Conservation (phyloP, 176 grass and related monocot genomes). For the Musa beccarii region DNA sequence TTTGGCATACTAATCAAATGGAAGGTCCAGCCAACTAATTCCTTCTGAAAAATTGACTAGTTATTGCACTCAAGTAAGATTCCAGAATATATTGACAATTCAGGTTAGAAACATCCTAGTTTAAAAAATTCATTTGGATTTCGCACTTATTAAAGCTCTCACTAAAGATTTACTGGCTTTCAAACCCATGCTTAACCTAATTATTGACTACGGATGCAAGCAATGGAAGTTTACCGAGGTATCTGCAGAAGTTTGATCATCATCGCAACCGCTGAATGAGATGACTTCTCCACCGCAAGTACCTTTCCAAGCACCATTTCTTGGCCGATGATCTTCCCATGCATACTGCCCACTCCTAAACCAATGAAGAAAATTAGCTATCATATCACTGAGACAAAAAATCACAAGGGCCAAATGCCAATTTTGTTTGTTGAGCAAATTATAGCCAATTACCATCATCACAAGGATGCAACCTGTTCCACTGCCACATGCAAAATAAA, state of each 20-base stretch:
- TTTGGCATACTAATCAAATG: too few relatives aligned
- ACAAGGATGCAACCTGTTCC: too few relatives aligned
- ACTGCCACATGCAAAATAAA: too few relatives aligned
- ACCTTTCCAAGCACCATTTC: slow-evolving; percentile 90
- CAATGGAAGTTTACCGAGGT: slow-evolving; percentile 59
- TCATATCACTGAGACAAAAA: neutral
- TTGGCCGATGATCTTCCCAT: slow-evolving; percentile 94
- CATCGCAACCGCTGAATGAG: slow-evolving; percentile 95
- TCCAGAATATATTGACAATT: too few relatives aligned
- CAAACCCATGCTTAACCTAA: neutral
- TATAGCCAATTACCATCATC: neutral
- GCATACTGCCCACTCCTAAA: slow-evolving; percentile 66
- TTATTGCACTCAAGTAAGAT: too few relatives aligned
- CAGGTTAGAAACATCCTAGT: too few relatives aligned
- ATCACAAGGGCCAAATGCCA: neutral
- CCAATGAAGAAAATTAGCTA: slow-evolving; percentile 4
- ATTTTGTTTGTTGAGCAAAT: neutral
- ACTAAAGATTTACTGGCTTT: neutral
- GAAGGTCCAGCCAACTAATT: too few relatives aligned
- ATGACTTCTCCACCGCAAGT: slow-evolving; percentile 87
- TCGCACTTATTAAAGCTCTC: neutral
- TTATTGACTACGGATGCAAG: slow-evolving; percentile 6
- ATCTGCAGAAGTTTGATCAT: slow-evolving; percentile 91
- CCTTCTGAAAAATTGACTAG: too few relatives aligned
- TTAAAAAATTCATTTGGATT: too few relatives aligned